These are phyloP conservation scores for Rhodamnia rubescens DNA, from an alignment of 345 rosid species.

Conservation along the genomic window DNA sequence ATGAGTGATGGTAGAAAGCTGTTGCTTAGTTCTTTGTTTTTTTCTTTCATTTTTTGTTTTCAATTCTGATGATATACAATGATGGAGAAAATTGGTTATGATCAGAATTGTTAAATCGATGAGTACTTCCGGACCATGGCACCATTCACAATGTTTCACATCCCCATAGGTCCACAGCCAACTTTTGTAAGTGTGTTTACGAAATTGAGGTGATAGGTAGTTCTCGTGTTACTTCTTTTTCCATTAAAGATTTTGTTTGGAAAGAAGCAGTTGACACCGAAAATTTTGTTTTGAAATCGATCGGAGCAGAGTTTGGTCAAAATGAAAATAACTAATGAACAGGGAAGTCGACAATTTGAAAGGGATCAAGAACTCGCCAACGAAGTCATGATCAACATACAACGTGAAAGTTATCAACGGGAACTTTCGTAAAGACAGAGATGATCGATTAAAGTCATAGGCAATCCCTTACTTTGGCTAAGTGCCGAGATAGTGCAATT, in stretches of 20 bases:
- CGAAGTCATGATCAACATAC: not conserved
- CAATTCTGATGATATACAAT: not conserved
- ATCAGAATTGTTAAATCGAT: not conserved
- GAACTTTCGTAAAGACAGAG: not conserved
- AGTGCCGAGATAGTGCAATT: not conserved
- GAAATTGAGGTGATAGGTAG: too few relatives aligned
- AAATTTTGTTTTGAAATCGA: not conserved
- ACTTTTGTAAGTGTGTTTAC: too few relatives aligned
- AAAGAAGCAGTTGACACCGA: not conserved
- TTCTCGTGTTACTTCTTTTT: not conserved
- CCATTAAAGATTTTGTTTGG: not conserved
- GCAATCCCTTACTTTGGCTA: not conserved
- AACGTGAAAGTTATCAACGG: not conserved
- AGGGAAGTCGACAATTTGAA: not conserved
- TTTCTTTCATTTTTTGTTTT: too few relatives aligned
- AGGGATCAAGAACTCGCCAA: not conserved
- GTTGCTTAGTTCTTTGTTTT: not conserved
- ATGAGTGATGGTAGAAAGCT: not conserved
- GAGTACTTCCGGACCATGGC: not conserved
- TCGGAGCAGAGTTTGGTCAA: not conserved
- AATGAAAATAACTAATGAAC: not conserved
- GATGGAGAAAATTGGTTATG: not conserved
- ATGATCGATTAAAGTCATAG: not conserved
- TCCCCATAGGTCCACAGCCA: too few relatives aligned
- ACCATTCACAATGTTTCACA: too few relatives aligned